These are phyloP conservation scores for Arthroderma sp. DNA, from an alignment of 2,329 filamentous ascomycete genomes.

Conservation along the genomic window DNA sequence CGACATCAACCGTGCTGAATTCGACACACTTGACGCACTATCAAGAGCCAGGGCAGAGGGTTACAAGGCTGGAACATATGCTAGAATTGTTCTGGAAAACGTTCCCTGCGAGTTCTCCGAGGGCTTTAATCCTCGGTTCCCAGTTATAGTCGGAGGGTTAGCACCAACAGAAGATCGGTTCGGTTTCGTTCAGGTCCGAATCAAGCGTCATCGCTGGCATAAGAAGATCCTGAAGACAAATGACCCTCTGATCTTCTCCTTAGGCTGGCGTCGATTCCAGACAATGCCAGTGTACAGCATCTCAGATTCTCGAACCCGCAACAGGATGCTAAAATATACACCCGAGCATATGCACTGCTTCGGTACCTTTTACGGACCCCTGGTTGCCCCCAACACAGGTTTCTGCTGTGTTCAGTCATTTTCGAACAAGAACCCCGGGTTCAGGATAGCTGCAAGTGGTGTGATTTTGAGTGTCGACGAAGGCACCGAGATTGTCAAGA, in stretches of 20 bases:
- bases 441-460: constrained; percentile 87
- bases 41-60: constrained; percentile 80
- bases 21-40: constrained; percentile 70
- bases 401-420: constrained; percentile 91
- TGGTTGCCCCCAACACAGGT: constrained; percentile 89
- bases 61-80: constrained; percentile 83
- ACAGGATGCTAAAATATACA: constrained; percentile 97
- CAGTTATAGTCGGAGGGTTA: constrained; percentile 82
- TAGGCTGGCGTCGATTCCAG: constrained; percentile 94
- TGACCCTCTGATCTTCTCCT: constrained; percentile 90
- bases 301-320: constrained; percentile 81
- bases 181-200: constrained; percentile 86
- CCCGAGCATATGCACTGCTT: constrained; percentile 99
- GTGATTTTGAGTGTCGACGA: constrained; percentile 91
- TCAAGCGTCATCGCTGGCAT: constrained; percentile 97
- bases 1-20: constrained; percentile 92
- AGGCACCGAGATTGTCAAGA: constrained; percentile 95
- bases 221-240: constrained; percentile 99
- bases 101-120: constrained; percentile 83
- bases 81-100: constrained; percentile 74
- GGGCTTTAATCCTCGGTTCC: constrained; percentile 68
- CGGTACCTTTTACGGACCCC: constrained; percentile 84
- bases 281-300: constrained; percentile 87
- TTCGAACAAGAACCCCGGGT: constrained; percentile 70
- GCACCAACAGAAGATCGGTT: constrained; percentile 90